A percentile compares a stretch with the other conserved stretches of the same genome.
These are phyloP conservation scores for Diplotaxis tenuifolia DNA, from an alignment of 345 rosid species.

Conservation along the genomic window DNA sequence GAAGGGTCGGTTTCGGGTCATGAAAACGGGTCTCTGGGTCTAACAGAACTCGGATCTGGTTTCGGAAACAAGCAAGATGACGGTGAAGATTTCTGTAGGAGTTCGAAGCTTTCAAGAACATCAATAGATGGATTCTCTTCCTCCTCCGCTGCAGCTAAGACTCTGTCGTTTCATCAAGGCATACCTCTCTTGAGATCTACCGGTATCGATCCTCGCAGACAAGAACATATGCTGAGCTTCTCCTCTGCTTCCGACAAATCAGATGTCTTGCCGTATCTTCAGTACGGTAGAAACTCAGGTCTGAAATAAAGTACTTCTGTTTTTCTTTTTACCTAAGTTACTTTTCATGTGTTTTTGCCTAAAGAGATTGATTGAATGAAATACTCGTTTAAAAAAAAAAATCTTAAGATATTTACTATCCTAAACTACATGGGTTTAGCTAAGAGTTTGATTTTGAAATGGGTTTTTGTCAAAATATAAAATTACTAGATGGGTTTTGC, in stretches of 20 bases:
- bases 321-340: neutral
- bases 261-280: conserved; percentile 40
- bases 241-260: conserved; percentile 48
- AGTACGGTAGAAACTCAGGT: conserved; percentile 52
- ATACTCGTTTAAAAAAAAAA: neutral
- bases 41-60: conserved; percentile 48
- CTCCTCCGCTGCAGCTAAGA: conserved; percentile 13
- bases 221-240: conserved; percentile 60
- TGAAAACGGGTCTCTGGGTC: conserved; percentile 44
- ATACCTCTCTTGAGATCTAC: conserved; percentile 58
- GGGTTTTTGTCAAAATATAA: neutral
- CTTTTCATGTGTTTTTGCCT: conserved; percentile 1
- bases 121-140: conserved; percentile 35
- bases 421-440: neutral
- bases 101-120: conserved; percentile 44
- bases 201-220: conserved; percentile 39
- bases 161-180: conserved; percentile 51
- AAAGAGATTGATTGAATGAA: neutral
- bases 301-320: conserved; percentile 8
- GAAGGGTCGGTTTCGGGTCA: conserved; percentile 46
- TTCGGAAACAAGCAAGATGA: conserved; percentile 42
- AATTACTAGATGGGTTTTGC: neutral
- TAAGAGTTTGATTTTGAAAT: conserved; percentile 1
- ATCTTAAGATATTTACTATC: neutral
- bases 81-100: conserved; percentile 48